phyloP scores from a whole-genome alignment of 2,329 filamentous ascomycete genomes.

The Elsinoe necatrix region DNA sequence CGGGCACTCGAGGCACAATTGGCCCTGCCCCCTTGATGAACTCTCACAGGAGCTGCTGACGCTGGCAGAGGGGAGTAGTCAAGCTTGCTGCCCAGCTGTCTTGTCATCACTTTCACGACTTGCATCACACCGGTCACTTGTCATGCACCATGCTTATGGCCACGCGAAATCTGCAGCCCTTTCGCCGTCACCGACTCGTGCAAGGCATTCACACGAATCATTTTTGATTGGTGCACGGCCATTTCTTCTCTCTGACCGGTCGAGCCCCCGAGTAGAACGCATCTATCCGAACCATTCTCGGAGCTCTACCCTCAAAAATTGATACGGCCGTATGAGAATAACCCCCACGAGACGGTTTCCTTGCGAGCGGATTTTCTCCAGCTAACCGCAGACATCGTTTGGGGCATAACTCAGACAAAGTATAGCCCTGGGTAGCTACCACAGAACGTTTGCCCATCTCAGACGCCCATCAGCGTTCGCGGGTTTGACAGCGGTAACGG shows the following conservation, averaged over 20 bases:
- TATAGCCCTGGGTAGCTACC: neutral
- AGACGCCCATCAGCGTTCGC: slow-evolving; percentile 13
- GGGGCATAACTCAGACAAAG: slow-evolving; percentile 5
- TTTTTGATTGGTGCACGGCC: slow-evolving; percentile 3
- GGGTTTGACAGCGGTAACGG: slow-evolving; percentile 10
- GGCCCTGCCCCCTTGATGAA: neutral
- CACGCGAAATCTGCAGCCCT: slow-evolving; percentile 1
- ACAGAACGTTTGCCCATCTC: neutral
- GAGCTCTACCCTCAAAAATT: neutral
- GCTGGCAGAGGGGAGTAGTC: neutral
- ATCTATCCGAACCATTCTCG: neutral
- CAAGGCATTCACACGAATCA: neutral
- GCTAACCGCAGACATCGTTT: slow-evolving; percentile 3
- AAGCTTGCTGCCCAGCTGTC: neutral
- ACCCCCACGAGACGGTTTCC: neutral
- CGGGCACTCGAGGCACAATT: neutral
- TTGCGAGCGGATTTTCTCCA: slow-evolving; percentile 5
- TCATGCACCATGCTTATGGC: neutral
- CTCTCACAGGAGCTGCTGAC: neutral
- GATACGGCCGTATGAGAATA: neutral
- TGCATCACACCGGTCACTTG: slow-evolving; percentile 1
- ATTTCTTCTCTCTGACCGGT: neutral
- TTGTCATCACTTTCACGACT: neutral
- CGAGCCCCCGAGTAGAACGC: neutral
- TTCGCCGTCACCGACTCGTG: slow-evolving; percentile 1